phyloP scores from a whole-genome alignment of 768 basidiomycete genomes.

The Pluteus cervinus region DNA sequence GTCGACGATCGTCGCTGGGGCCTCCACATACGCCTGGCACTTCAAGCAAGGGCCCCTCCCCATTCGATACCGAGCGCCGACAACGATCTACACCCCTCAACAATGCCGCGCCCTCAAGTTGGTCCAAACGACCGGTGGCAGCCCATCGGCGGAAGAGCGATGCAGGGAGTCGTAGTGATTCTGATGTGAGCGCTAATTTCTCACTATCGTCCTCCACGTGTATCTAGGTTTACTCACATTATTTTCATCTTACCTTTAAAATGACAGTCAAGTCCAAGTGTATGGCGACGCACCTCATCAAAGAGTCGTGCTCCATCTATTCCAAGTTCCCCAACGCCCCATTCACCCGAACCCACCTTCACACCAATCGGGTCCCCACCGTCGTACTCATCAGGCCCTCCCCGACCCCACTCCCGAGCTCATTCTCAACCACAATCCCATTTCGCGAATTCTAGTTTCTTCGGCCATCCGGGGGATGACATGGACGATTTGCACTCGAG shows the following conservation, averaged over 20 bases:
- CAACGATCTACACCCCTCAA: conserved; percentile 66
- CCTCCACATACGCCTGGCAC: conserved; percentile 48
- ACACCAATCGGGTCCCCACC: conserved; percentile 36
- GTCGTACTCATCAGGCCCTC: conserved; percentile 18
- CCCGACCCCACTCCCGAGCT: conserved; percentile 5
- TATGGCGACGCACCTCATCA: too few species aligned
- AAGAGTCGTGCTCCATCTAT: conserved; percentile 68
- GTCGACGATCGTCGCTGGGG: conserved; percentile 49
- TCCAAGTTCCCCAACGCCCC: conserved; percentile 51
- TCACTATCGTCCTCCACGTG: conserved; percentile 5
- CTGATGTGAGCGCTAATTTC: conserved; percentile 47
- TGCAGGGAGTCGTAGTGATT: conserved; percentile 70
- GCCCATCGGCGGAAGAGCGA: conserved; percentile 68
- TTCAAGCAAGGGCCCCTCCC: conserved; percentile 43
- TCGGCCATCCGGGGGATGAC: conserved; percentile 2
- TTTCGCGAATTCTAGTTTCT: not conserved
- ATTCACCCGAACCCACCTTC: conserved; percentile 20
- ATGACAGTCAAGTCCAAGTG: conserved; percentile 32
- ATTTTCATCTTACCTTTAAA: conserved; percentile 5
- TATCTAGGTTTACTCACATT: conserved; percentile 6
- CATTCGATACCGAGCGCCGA: conserved; percentile 63
- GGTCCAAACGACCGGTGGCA: conserved; percentile 64
- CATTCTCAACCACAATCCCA: conserved; percentile 1
- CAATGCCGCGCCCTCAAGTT: conserved; percentile 64
- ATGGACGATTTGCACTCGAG: conserved; percentile 4